Conservation (phyloP, 2,329 filamentous ascomycete genomes). For the Clonostachys chloroleuca region DNA sequence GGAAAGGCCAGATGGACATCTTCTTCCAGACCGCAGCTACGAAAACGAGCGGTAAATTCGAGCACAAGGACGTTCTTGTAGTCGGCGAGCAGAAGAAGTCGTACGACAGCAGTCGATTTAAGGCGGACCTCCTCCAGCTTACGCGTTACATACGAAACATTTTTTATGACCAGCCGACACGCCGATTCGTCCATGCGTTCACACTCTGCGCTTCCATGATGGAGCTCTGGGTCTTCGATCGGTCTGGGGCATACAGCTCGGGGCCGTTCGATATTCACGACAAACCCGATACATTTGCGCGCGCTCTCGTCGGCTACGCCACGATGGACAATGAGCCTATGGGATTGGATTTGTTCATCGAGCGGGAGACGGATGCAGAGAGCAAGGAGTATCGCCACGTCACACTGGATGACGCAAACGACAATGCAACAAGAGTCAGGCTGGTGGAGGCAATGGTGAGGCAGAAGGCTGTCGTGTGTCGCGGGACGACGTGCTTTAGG, state of each 20-base stretch:
- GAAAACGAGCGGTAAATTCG: not conserved
- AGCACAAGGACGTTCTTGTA: slow-evolving; percentile 11
- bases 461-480: slow-evolving; percentile 8
- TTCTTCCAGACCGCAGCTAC: slow-evolving; percentile 9
- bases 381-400: slow-evolving; percentile 1
- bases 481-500: slow-evolving; percentile 8
- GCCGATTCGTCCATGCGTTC: slow-evolving; percentile 10
- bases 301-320: slow-evolving; percentile 5
- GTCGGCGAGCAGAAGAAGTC: slow-evolving; percentile 11
- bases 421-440: slow-evolving; percentile 1
- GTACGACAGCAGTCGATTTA: slow-evolving; percentile 6
- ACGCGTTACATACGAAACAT: slow-evolving; percentile 7
- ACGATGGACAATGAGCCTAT: slow-evolving; percentile 5
- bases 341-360: slow-evolving; percentile 4
- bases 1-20: slow-evolving; percentile 3
- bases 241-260: slow-evolving; percentile 10
- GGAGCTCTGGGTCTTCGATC: slow-evolving; percentile 14
- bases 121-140: slow-evolving; percentile 9
- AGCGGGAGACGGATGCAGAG: not conserved
- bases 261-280: slow-evolving; percentile 3
- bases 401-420: not conserved
- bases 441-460: slow-evolving; percentile 4
- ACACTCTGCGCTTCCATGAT: slow-evolving; percentile 4
- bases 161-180: slow-evolving; percentile 11
- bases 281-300: slow-evolving; percentile 1